Evolutionary conservation across 371 early-diverging fungal genomes (phyloP), one percentile per base, ranked within the genome.

Genomic region (Lichtheimia ramosa): DNA sequence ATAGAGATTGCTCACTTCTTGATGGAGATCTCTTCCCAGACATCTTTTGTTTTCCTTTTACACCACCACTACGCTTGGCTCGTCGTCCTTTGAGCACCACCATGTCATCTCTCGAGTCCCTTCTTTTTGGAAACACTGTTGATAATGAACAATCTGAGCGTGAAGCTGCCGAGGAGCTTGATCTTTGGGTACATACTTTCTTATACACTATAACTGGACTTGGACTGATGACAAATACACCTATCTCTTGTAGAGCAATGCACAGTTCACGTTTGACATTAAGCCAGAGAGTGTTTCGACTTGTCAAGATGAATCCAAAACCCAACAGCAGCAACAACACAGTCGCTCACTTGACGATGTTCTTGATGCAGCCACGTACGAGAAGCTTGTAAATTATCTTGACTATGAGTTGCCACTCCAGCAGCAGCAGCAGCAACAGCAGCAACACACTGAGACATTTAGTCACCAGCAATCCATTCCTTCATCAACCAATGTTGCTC

Each of bases 211-310:
- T 8, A 10, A 14, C 4, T 20, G 3, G 13, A 16, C 12, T 49
- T 34, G 27, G 16, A 14, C 24, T 40, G 14, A 20, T 59, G 43
- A 51, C 21, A 14, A 25, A 46, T 41, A 7, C 24, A 8, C 34
- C 4, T 34, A 13, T 15, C 14, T 4, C 20, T 34, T 34, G 1
- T 71, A 84, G 86, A 79, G 76, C 50, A 84, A 82, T 63, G 82
- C 84, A n/a, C 82, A 84, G 71, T 87, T 84, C 62, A 83, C 85
- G 5, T 87, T 84, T 66, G 85, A 85, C 62, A 74, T 83, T 15
- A 70, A 84, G 49, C 84, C 85, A 48, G 85, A 83, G 18, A 23
- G 23, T 23, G 69, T 73, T n/a, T 81, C 81, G 16, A 77, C 80
- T 55, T 74, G 66, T 58, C 82, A 82, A 34, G 70, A 82, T 15